A percentile compares a stretch with the other conserved stretches of the same genome.
These are phyloP conservation scores for Cyclotella atomus DNA, from an alignment of 108 stramenopile species.

Conservation along the genomic window DNA sequence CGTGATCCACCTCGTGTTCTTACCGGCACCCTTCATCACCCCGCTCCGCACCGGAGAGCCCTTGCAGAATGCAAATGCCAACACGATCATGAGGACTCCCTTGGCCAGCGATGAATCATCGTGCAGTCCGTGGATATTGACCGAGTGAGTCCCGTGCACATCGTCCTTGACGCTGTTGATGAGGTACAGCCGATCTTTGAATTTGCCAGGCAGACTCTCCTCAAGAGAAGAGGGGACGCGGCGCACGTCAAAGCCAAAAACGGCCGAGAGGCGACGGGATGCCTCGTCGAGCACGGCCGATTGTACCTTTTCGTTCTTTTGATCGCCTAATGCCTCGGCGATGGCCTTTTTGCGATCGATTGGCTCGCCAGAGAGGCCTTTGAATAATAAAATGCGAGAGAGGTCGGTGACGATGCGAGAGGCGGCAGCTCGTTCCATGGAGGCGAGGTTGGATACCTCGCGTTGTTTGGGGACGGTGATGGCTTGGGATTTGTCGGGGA, in stretches of 20 bases:
- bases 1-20: slow-evolving; percentile 67
- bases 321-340: slow-evolving; percentile 68
- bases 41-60: slow-evolving; percentile 57
- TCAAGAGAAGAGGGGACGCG: slow-evolving; percentile 66
- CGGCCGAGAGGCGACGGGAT: slow-evolving; percentile 53
- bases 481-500: slow-evolving; percentile 68
- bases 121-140: slow-evolving; percentile 68
- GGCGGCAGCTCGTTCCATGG: slow-evolving; percentile 52
- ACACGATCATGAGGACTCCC: slow-evolving; percentile 74
- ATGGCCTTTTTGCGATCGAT: slow-evolving; percentile 73
- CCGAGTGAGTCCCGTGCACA: slow-evolving; percentile 63
- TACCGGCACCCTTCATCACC: slow-evolving; percentile 45
- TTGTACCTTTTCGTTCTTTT: slow-evolving; percentile 37
- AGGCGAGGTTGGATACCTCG: slow-evolving; percentile 62
- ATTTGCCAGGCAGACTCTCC: slow-evolving; percentile 56
- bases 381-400: slow-evolving; percentile 77
- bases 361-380: slow-evolving; percentile 69
- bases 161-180: slow-evolving; percentile 64
- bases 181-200: slow-evolving; percentile 77
- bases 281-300: slow-evolving; percentile 71
- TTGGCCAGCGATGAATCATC: slow-evolving; percentile 54
- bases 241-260: slow-evolving; percentile 80
- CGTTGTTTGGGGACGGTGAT: slow-evolving; percentile 47
- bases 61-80: slow-evolving; percentile 84
- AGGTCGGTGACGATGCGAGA: slow-evolving; percentile 60